Evolutionary conservation across 2,329 filamentous ascomycete species (phyloP), one percentile per base, ranked within the genome.

Genomic region (Pseudopithomyces maydicus): DNA sequence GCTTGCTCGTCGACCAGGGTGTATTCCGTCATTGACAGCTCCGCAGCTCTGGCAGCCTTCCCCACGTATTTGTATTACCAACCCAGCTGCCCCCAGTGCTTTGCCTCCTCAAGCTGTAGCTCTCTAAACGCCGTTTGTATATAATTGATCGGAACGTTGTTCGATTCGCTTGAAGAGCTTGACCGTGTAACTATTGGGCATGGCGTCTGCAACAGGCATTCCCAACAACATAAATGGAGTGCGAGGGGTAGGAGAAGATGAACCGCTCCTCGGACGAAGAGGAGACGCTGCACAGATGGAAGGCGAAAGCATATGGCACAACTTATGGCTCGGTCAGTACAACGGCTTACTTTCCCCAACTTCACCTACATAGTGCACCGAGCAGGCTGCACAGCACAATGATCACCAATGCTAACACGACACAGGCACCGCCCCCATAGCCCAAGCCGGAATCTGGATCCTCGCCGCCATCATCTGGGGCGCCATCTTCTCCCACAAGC

Each of bases 391-490:
- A n/a, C n/a, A n/a, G n/a, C n/a, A n/a, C n/a, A n/a, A n/a, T n/a
- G n/a, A n/a, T n/a, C n/a, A n/a, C n/a, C n/a, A n/a, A n/a, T n/a
- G n/a, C 26, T 29, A 29, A 29, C 26, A 29, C 33, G 19, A 43
- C 22, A 33, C 29, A 95, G 92, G 92, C 61, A 96, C 92, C 15
- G 94, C 87, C 55, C 83, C 89, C 58, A 77, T 97, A 58, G 90
- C 92, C 39, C 92, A 97, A 77, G 83, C 85, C 42, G 94, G 92
- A 54, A 85, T 88, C 54, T 80, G 91, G 77, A 85, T 97, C 62
- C 85, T 97, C 60, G 80, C 87, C 47, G 85, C 86, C 35, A 85
- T 94, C 55, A 82, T 96, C 63, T 97, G 92, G 91, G 85, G 86
- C 44, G 85, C 85, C 54, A 85, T 97, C 62, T 86, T 97, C 71